Conservation (phyloP, 176 grass and related monocot genomes). For the Carex littledalei region DNA sequence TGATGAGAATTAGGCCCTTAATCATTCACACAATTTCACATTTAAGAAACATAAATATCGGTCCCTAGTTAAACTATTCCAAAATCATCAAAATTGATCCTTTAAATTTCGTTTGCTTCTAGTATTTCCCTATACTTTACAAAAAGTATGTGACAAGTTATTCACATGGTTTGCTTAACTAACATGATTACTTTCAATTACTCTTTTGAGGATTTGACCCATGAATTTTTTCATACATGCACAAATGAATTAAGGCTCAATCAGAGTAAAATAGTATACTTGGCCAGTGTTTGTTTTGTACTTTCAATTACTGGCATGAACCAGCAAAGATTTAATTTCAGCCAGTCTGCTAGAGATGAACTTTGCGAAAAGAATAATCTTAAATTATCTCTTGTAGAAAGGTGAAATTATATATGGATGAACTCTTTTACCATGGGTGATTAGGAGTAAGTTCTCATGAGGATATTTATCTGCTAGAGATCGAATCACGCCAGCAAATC, state of each 20-base stretch:
- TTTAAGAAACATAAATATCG: not conserved
- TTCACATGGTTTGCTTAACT: not conserved
- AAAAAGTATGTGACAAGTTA: not conserved
- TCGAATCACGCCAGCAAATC: slow-evolving; percentile 30
- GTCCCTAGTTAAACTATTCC: not conserved
- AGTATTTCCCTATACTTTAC: not conserved
- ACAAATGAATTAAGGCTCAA: not conserved
- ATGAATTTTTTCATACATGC: not conserved
- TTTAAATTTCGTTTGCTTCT: not conserved
- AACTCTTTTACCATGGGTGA: slow-evolving; percentile 33
- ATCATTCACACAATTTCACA: not conserved
- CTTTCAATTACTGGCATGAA: not conserved
- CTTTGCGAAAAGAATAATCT: not conserved
- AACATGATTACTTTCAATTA: not conserved
- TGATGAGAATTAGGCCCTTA: not conserved
- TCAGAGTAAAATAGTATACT: not conserved
- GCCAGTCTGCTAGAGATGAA: not conserved
- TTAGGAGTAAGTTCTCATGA: slow-evolving; percentile 41
- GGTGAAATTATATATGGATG: not conserved
- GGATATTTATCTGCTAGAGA: slow-evolving; percentile 39
- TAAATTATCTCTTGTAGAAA: not conserved
- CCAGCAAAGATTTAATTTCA: not conserved
- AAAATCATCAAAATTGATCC: not conserved
- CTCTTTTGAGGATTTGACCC: not conserved
- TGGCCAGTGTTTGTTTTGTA: not conserved